Conservation (phyloP, 202 grass and related monocot species). For the Carex arenaria region DNA sequence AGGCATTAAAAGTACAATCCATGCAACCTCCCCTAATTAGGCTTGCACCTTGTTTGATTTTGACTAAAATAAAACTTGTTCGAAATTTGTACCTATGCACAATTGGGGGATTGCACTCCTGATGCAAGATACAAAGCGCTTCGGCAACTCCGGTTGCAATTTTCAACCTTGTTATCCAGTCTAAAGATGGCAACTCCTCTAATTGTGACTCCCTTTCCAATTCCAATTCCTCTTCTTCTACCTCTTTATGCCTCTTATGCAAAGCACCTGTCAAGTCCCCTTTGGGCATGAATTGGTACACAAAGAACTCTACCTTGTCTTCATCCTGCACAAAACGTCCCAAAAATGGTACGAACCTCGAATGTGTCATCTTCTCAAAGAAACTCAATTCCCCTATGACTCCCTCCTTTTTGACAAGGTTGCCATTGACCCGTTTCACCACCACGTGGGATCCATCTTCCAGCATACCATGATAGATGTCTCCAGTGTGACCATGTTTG, state of each 20-base stretch:
- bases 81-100: constrained; percentile 64
- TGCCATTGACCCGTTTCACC: constrained; percentile 57
- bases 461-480: constrained; percentile 65
- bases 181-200: constrained; percentile 52
- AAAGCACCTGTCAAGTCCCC: constrained; percentile 62
- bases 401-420: constrained; percentile 29
- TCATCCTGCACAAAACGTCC: constrained; percentile 44
- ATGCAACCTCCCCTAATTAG: not conserved
- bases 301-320: constrained; percentile 46
- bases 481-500: constrained; percentile 68
- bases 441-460: constrained; percentile 53
- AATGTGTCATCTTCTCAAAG: constrained; percentile 34
- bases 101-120: constrained; percentile 74
- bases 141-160: constrained; percentile 75
- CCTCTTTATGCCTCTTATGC: constrained; percentile 48
- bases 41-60: not conserved
- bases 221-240: constrained; percentile 13
- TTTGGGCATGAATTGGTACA: constrained; percentile 73
- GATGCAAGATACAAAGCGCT: constrained; percentile 90
- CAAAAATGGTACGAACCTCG: constrained; percentile 60
- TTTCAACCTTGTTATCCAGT: constrained; percentile 98
- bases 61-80: constrained; percentile 20
- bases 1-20: not conserved
- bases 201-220: not conserved
- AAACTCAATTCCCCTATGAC: constrained; percentile 47